Evolutionary conservation across 176 grass and related monocot species (phyloP).

Genomic region (Pharus latifolius): DNA sequence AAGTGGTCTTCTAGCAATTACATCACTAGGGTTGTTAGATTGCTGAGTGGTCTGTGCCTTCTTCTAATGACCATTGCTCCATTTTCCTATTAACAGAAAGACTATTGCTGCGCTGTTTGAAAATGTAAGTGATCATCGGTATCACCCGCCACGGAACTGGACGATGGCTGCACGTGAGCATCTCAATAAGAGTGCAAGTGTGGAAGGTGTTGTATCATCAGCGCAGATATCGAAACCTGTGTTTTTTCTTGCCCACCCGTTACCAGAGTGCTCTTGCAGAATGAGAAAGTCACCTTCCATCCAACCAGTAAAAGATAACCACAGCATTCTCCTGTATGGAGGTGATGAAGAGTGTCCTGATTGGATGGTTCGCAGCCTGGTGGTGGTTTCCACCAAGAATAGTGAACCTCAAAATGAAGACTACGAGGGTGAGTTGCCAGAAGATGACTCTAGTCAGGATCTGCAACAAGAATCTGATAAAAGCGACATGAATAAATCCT

Average conservation of each 20-base stretch:
- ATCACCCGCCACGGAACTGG: constrained; percentile 87
- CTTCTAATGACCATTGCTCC: neutral
- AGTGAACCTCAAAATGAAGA: constrained; percentile 56
- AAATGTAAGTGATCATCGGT: constrained; percentile 52
- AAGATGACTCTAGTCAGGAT: constrained; percentile 45
- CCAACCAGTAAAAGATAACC: constrained; percentile 24
- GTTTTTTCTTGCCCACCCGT: constrained; percentile 75
- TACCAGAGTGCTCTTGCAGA: constrained; percentile 76
- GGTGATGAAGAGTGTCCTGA: constrained; percentile 71
- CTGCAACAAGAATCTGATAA: constrained; percentile 48
- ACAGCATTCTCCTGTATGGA: constrained; percentile 22
- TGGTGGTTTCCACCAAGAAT: constrained; percentile 18
- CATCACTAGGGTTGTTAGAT: neutral
- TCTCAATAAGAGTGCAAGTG: constrained; percentile 57
- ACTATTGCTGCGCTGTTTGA: constrained; percentile 52
- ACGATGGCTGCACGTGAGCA: constrained; percentile 55
- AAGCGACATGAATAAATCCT: constrained; percentile 45
- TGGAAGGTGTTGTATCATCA: constrained; percentile 37
- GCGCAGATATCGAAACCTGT: constrained; percentile 52
- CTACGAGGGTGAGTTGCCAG: constrained; percentile 52
- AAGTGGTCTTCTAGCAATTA: neutral
- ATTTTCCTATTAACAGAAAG: constrained; percentile 52
- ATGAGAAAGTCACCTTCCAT: constrained; percentile 15
- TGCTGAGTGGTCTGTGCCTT: constrained; percentile 8
- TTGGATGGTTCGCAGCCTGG: constrained; percentile 39